Evolutionary conservation across 805 yeast species (phyloP), one percentile per base, ranked within the genome.

Genomic region (Myxozyma geophila): DNA sequence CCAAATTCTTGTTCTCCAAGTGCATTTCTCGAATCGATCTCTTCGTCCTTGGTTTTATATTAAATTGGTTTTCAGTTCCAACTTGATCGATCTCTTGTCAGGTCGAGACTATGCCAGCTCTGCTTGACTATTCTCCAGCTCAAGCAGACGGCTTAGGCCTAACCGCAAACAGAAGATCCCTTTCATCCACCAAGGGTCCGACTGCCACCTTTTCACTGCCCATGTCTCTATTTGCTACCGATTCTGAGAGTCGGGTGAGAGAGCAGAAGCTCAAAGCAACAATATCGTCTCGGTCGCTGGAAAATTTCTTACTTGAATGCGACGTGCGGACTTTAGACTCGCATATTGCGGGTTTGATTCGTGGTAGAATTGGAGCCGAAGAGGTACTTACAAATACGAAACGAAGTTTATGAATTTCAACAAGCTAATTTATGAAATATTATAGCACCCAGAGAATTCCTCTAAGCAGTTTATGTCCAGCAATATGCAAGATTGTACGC

Each of bases 301-400:
- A 66, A 43, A 77, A 77, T 64, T 77, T 76, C 56, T 66, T 75
- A 57, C 70, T 75, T 55, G 80, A 77, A 59, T 73, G 73, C 61
- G 79, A 77, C 56, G 77, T 77, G 48, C 71, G 78, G 51, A 76
- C 73, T 54, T 70, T 77, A 40, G 80, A 77, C 64, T 64, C 75
- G 15, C 74, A 79, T 19, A 77, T 77, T 43, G 79, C 79, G 13
- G 70, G 75, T 58, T 71, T 77, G 23, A 77, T 77, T 49, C 79
- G 76, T 53, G 75, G 76, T 69, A 75, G 74, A 51, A 74, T 76
- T 70, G 75, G 75, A 17, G 62, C 70, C 12, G 78, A 76, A 36
- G 79, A 77, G 60, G 64, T 60, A 33, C 13, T 51, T 43, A 21
- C 12, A 7, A 9, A 35, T 39, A 13, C 17, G 28, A 15, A 40